Evolutionary conservation across 148 eudicot genomes (phyloP), one percentile per base, ranked within the genome.

Genomic region (Rhododendron kiyosumense): DNA sequence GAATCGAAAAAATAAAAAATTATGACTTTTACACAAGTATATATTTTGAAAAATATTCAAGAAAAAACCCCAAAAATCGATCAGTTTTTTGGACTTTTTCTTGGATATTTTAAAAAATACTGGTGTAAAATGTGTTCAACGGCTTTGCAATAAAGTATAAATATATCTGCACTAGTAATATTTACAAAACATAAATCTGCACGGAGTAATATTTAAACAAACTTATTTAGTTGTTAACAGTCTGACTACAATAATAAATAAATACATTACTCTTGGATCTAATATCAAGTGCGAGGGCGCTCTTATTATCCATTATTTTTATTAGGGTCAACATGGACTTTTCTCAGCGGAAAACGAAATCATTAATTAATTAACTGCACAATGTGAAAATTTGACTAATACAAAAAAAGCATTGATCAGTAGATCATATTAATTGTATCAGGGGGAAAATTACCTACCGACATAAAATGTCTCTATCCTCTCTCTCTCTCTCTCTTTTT

Each of bases 301-400:
- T 67, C 4, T 10, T n/a, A 28, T 2, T n/a, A 69, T 69, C 30
- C 34, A 26, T 12, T 69, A 69, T 26, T 69, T 11, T 22, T 43
- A 41, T 79, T 5, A 1, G 32, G n/a, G 82, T 51, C 82, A 51
- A 80, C 28, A 80, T 49, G 52, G 82, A 80, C 82, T 30, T 80
- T 32, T 30, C 63, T 15, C 41, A 13, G 22, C 24, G 22, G 14
- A 14, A 49, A 32, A 51, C 9, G 38, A 80, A 80, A 30, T 49
- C 82, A 51, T 28, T 81, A 54, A 30, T 54, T 80, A 49, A 24
- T 8, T 59, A 59, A 32, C 43, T 18, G 52, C 67, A 46, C 22
- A 81, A 81, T 81, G 83, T 51, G 83, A 81, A 51, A 28, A 22
- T 30, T 2, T 81, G 43, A 81, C 67, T 18, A 81, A 51, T 80